Percentiles rank a stretch among this genome's conserved stretches.
Conservation (phyloP, 768 basidiomycete species). For the Tulasnella sp. region DNA sequence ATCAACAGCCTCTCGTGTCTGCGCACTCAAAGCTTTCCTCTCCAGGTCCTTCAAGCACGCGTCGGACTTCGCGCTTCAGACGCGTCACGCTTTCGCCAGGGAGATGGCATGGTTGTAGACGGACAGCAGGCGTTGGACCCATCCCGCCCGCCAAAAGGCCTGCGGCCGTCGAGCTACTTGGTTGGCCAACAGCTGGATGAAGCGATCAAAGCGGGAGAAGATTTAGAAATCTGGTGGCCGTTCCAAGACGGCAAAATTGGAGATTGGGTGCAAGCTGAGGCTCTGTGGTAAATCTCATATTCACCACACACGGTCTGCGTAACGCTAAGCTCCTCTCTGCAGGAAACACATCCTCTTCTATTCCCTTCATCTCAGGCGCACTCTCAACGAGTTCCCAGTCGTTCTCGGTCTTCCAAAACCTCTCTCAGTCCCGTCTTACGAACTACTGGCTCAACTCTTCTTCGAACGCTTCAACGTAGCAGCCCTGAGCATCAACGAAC, state of each 20-base stretch:
- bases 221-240: constrained; percentile 70
- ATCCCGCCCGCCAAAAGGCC: not conserved
- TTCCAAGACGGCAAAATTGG: constrained; percentile 59
- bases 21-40: not conserved
- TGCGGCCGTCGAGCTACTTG: constrained; percentile 50
- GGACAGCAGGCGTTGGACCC: constrained; percentile 2
- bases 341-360: constrained; percentile 82
- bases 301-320: not conserved
- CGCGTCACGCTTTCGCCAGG: not conserved
- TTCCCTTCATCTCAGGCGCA: constrained; percentile 60
- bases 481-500: constrained; percentile 67
- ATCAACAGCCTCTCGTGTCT: not conserved
- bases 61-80: constrained; percentile 51
- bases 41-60: constrained; percentile 66
- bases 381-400: constrained; percentile 80
- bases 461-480: constrained; percentile 91
- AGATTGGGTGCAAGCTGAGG: constrained; percentile 81
- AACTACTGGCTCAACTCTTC: constrained; percentile 69
- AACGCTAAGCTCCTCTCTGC: constrained; percentile 13
- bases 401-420: constrained; percentile 58
- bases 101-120: constrained; percentile 9
- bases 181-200: constrained; percentile 75
- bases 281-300: constrained; percentile 59
- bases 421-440: constrained; percentile 54
- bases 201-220: constrained; percentile 60